phyloP scores from a whole-genome alignment of 1,284 basidiomycete genomes.

The Malassezia furfur region DNA sequence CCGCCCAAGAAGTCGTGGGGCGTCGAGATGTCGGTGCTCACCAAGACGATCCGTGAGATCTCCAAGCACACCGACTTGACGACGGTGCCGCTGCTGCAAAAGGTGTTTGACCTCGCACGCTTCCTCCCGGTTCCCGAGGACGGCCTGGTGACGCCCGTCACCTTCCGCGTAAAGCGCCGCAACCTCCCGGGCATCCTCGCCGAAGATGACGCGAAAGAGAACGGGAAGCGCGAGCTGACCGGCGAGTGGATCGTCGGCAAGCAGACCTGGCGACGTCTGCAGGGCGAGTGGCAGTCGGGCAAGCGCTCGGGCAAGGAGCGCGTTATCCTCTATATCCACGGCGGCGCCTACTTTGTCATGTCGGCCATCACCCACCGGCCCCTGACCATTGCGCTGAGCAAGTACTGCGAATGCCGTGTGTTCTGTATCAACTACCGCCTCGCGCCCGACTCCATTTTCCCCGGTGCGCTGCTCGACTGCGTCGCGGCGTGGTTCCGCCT shows the following conservation, averaged over 20 bases:
- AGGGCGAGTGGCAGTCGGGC: conserved; percentile 60
- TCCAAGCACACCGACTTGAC: conserved; percentile 73
- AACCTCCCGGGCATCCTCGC: conserved; percentile 67
- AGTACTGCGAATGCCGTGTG: conserved; percentile 80
- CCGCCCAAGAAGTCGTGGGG: conserved; percentile 78
- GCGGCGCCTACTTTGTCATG: conserved; percentile 90
- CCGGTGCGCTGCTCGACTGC: conserved; percentile 83
- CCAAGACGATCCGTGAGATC: conserved; percentile 73
- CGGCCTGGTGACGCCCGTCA: conserved; percentile 87
- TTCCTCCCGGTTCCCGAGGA: conserved; percentile 82
- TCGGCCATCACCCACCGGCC: conserved; percentile 87
- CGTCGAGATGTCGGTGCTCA: conserved; percentile 57
- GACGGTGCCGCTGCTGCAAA: conserved; percentile 61
- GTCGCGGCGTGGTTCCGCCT: conserved; percentile 78
- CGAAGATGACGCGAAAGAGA: conserved; percentile 64
- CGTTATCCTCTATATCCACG: conserved; percentile 86
- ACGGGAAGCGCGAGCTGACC: conserved; percentile 66
- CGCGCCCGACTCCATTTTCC: conserved; percentile 87
- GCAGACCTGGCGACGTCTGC: conserved; percentile 75
- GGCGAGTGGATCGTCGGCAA: conserved; percentile 96
- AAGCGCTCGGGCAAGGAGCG: conserved; percentile 57
- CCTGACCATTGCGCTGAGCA: conserved; percentile 82
- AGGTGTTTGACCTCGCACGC: conserved; percentile 69
- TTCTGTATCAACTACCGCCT: conserved; percentile 95
- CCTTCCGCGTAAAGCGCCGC: conserved; percentile 70